A percentile compares a stretch with the other conserved stretches of the same genome.
Conservation (phyloP, 1,284 basidiomycete genomes). For the Pyrrhoderma lamaoense region DNA sequence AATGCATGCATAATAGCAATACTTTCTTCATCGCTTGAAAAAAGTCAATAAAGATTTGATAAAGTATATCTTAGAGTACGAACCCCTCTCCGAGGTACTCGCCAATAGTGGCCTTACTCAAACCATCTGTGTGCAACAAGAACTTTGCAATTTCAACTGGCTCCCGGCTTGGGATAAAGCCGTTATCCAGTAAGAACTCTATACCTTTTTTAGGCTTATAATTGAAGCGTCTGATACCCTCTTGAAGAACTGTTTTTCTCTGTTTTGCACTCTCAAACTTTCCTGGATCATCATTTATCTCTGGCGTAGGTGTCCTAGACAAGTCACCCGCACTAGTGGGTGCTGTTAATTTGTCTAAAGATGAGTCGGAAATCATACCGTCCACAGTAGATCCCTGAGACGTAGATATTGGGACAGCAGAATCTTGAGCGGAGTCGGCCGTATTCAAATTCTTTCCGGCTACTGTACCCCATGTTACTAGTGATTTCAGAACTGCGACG, state of each 20-base stretch:
- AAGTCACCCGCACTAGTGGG: conserved; percentile 41
- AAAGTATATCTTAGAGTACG: conserved; percentile 25
- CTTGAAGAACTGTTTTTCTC: conserved; percentile 91
- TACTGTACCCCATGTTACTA: conserved; percentile 84
- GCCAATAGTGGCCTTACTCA: conserved; percentile 94
- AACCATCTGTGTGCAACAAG: conserved; percentile 83
- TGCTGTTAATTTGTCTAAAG: conserved; percentile 42
- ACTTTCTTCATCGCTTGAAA: conserved; percentile 71
- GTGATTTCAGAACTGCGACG: conserved; percentile 77
- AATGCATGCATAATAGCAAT: conserved; percentile 95
- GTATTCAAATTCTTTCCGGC: conserved; percentile 33
- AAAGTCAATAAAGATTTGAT: conserved; percentile 18
- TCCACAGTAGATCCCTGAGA: conserved; percentile 48
- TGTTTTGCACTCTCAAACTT: conserved; percentile 96
- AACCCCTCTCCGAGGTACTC: conserved; percentile 97
- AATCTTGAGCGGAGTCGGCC: conserved; percentile 35
- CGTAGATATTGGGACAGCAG: conserved; percentile 36
- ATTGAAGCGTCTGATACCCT: conserved; percentile 98
- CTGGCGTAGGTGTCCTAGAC: conserved; percentile 64
- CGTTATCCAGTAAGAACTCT: conserved; percentile 82
- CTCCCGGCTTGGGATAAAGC: conserved; percentile 74
- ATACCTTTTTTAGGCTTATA: conserved; percentile 96
- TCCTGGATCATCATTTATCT: conserved; percentile 79
- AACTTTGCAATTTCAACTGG: conserved; percentile 86
- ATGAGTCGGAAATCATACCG: conserved; percentile 45